Evolutionary conservation across 176 grass and related monocot genomes (phyloP).

Genomic region (Ensete glaucum): DNA sequence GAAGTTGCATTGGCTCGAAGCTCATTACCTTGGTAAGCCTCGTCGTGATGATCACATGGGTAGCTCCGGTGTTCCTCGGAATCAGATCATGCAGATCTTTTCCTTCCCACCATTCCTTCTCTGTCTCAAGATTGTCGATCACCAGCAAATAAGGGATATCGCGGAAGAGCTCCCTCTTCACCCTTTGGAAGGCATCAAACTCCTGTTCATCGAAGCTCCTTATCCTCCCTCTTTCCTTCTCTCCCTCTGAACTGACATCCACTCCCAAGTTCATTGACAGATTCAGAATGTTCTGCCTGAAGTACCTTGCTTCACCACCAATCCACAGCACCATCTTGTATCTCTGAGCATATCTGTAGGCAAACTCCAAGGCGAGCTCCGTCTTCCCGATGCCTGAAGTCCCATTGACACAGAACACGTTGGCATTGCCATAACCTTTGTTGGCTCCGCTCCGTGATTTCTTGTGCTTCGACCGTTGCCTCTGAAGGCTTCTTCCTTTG

Average conservation of each 20-base stretch:
- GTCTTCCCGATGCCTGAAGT: constrained; percentile 77
- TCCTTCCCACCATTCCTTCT: constrained; percentile 98
- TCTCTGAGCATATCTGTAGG: constrained; percentile 65
- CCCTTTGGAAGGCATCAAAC: constrained; percentile 76
- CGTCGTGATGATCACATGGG: constrained; percentile 72
- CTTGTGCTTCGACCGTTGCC: constrained; percentile 68
- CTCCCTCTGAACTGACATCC: constrained; percentile 80
- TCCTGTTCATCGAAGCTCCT: constrained; percentile 95
- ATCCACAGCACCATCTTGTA: constrained; percentile 97
- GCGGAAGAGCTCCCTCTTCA: constrained; percentile 84
- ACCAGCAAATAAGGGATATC: constrained; percentile 90
- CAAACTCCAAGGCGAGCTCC: constrained; percentile 75
- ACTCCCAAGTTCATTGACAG: constrained; percentile 62
- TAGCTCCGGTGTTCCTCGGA: constrained; percentile 84
- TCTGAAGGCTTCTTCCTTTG: constrained; percentile 71
- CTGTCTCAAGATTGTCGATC: constrained; percentile 89
- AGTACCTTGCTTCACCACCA: constrained; percentile 66
- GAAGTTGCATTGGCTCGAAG: constrained; percentile 81
- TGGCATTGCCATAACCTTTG: constrained; percentile 40
- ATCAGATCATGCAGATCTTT: constrained; percentile 98
- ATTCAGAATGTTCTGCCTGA: constrained; percentile 87
- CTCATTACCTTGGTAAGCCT: constrained; percentile 66
- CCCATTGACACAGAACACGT: constrained; percentile 60
- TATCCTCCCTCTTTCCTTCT: constrained; percentile 86
- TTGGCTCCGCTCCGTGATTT: constrained; percentile 55